Evolutionary conservation across 73 alveolate species (phyloP), one percentile per base, ranked within the genome.

Genomic region (Urostyla sp.): DNA sequence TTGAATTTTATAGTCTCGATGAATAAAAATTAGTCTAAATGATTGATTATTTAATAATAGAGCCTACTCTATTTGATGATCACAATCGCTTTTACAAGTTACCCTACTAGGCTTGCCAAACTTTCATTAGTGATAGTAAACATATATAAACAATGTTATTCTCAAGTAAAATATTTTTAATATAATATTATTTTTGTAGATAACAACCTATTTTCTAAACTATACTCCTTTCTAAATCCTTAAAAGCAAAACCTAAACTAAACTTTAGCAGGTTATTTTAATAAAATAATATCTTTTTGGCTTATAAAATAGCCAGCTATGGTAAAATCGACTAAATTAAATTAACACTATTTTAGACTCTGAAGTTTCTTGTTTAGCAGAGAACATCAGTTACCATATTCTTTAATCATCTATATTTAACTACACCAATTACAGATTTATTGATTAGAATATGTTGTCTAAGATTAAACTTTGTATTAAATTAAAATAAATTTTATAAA

Each of bases 221-320:
- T 69, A 6, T 69, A 46, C 58, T 69, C 83, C 11, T 69, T n/a
- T 69, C 52, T 28, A 13, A 11, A 51, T n/a, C 8, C 4, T 27
- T 2, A 51, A 10, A 31, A 35, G 24, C 1, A 34, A 16, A 6
- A 18, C 38, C 67, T 75, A 31, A 75, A 75, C 43, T 23, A 61
- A 27, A 75, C 87, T n/a, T 78, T 75, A 3, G 74, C 69, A 10
- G 87, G 87, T 0, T 75, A 75, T 38, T 34, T 75, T 15, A 75
- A 75, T 55, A 75, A 75, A 57, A 57, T 75, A 10, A 43, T 75
- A 21, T 50, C 87, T 27, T 75, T 75, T 37, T 56, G 66, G 72
- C 53, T 75, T 10, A 56, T 75, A 3, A 53, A 38, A 57, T 49
- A 40, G 35, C 20, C 87, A 18, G 44, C 54, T 13, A 1, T n/a